phyloP scores from a whole-genome alignment of 805 yeast genomes.

The Vanderwaltozyma polyspora region DNA sequence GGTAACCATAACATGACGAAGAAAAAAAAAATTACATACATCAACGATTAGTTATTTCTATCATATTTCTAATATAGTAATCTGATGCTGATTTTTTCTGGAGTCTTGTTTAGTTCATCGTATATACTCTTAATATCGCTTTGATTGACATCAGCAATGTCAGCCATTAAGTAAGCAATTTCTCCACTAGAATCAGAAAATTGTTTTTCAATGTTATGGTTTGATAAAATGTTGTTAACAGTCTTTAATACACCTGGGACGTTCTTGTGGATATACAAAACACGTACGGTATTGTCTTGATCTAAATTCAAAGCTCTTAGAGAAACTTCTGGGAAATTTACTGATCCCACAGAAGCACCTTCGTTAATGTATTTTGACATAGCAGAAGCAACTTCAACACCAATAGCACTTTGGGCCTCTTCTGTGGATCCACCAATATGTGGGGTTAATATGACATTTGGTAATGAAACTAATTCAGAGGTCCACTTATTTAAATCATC shows the following conservation, averaged over 20 bases:
- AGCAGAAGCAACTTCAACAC: conserved; percentile 84
- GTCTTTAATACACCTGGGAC: conserved; percentile 98
- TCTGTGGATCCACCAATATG: conserved; percentile 99
- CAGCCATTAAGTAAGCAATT: conserved; percentile 96
- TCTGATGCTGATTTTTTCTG: conserved; percentile 84
- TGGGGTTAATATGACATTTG: conserved; percentile 88
- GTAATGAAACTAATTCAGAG: conserved; percentile 65
- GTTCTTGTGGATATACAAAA: conserved; percentile 89
- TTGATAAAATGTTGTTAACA: conserved; percentile 88
- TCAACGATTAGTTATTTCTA: no score
- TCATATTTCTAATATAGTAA: conserved; percentile 80
- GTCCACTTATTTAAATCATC: conserved; percentile 73
- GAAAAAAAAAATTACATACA: no score
- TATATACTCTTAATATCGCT: conserved; percentile 77
- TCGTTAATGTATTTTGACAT: conserved; percentile 88
- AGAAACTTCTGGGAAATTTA: conserved; percentile 96
- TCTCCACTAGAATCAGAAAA: conserved; percentile 95
- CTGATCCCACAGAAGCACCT: conserved; percentile 91
- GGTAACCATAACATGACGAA: no score
- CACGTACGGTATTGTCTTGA: conserved; percentile 83
- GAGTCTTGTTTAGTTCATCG: conserved; percentile 78
- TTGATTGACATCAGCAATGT: conserved; percentile 72
- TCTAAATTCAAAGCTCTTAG: conserved; percentile 80
- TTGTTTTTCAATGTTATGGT: conserved; percentile 95
- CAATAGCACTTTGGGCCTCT: conserved; percentile 97